phyloP scores from a whole-genome alignment of 140 eudicot genomes.

The Bidens hawaiensis region DNA sequence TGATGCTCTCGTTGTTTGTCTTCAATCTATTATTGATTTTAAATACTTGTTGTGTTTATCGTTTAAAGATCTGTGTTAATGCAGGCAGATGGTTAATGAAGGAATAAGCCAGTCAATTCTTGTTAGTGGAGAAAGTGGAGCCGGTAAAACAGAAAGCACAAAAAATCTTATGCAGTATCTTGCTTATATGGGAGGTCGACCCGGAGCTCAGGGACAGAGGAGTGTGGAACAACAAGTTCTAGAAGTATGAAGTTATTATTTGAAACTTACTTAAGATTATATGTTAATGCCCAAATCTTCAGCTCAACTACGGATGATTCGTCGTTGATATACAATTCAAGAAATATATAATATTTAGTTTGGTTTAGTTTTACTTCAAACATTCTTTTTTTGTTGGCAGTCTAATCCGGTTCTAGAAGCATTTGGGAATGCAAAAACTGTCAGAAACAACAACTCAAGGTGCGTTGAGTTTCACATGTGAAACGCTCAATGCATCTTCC shows the following conservation, averaged over 20 bases:
- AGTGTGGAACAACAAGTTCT: conserved; percentile 93
- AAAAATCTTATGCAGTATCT: conserved; percentile 91
- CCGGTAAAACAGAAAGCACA: conserved; percentile 98
- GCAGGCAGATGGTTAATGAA: conserved; percentile 88
- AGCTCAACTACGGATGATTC: background rate
- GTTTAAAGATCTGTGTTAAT: conserved; percentile 9
- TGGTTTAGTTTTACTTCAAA: background rate
- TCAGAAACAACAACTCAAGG: conserved; percentile 87
- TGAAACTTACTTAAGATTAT: background rate
- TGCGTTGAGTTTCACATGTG: conserved; percentile 11
- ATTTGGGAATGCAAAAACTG: no score
- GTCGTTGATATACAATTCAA: background rate
- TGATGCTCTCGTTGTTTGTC: conserved; percentile 1
- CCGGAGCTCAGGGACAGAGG: conserved; percentile 51
- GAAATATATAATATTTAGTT: background rate
- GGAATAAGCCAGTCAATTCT: conserved; percentile 86
- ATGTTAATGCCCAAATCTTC: background rate
- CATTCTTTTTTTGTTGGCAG: conserved; percentile 22
- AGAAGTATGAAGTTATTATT: conserved; percentile 51
- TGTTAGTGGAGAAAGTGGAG: conserved; percentile 99
- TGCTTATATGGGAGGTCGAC: conserved; percentile 89
- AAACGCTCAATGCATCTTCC: background rate
- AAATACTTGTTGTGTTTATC: background rate
- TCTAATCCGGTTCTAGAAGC: conserved; percentile 88
- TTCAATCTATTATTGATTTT: background rate